Evolutionary conservation across 2,329 filamentous ascomycete genomes (phyloP).

Genomic region (Nakataea oryzae): DNA sequence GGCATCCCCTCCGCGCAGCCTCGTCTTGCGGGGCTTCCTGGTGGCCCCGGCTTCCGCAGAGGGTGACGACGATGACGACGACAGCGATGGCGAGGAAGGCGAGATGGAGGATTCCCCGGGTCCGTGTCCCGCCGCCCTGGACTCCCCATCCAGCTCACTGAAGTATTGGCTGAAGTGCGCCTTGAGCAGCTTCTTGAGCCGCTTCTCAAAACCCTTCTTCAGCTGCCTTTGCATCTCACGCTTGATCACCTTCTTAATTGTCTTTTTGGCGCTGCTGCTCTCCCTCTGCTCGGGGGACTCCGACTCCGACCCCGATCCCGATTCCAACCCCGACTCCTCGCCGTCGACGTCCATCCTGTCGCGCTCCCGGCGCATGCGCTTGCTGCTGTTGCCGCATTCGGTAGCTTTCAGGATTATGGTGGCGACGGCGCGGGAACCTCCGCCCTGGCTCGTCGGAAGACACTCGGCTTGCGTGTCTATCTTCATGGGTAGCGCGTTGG

Average conservation of each 20-base stretch:
- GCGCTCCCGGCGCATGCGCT: not conserved
- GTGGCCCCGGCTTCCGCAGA: not conserved
- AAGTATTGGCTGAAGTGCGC: not conserved
- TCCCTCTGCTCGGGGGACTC: not conserved
- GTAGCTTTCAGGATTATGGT: not conserved
- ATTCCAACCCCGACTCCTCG: not conserved
- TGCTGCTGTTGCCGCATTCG: too few relatives aligned
- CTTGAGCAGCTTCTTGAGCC: not conserved
- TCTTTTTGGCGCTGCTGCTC: not conserved
- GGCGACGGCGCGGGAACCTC: not conserved
- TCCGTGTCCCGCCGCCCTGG: not conserved
- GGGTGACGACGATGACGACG: not conserved
- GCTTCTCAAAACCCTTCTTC: not conserved
- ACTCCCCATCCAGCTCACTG: not conserved
- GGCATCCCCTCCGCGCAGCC: not conserved
- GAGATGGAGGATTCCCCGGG: not conserved
- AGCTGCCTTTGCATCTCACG: not conserved
- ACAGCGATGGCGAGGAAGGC: too few relatives aligned
- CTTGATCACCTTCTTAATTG: not conserved
- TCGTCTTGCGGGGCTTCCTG: too few relatives aligned
- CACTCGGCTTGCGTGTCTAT: not conserved
- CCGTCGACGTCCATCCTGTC: not conserved
- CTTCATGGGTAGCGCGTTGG: not conserved
- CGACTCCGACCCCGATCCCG: not conserved
- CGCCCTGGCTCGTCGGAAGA: not conserved